These are phyloP conservation scores for Spizellomyces punctatus DNA, from an alignment of 192 early-diverging fungal species.

Conservation along the genomic window DNA sequence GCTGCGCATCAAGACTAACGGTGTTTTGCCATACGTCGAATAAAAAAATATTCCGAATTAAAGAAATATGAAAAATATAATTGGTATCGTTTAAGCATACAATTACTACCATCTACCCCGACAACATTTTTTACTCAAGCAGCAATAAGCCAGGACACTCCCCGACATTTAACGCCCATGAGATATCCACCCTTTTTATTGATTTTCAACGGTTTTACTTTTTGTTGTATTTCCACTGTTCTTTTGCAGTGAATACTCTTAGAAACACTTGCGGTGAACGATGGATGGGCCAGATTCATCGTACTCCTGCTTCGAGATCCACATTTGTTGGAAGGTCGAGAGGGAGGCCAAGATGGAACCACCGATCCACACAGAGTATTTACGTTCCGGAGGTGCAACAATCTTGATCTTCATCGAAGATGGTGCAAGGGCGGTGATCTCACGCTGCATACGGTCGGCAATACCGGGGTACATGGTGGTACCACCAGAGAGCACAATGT, in stretches of 20 bases:
- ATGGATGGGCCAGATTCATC: constrained; percentile 97
- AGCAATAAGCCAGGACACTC: too few relatives aligned
- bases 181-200: too few relatives aligned
- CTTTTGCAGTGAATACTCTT: constrained; percentile 18
- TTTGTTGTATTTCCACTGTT: neutral
- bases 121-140: too few relatives aligned
- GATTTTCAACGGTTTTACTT: neutral
- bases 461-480: constrained; percentile 98
- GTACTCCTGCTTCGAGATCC: constrained; percentile 98
- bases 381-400: constrained; percentile 97
- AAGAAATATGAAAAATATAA: too few relatives aligned
- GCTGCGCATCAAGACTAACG: too few relatives aligned
- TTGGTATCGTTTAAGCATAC: too few relatives aligned
- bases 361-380: constrained; percentile 99
- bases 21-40: too few relatives aligned
- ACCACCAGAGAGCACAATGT: constrained; percentile 96
- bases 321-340: constrained; percentile 99
- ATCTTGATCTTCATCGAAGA: constrained; percentile 98
- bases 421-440: constrained; percentile 93
- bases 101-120: too few relatives aligned
- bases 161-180: too few relatives aligned
- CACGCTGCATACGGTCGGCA: constrained; percentile 96
- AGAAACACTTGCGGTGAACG: constrained; percentile 97
- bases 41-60: too few relatives aligned
- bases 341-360: constrained; percentile 96